Evolutionary conservation across 163 green algal species (phyloP).

Genomic region (Chloromonas sp.): DNA sequence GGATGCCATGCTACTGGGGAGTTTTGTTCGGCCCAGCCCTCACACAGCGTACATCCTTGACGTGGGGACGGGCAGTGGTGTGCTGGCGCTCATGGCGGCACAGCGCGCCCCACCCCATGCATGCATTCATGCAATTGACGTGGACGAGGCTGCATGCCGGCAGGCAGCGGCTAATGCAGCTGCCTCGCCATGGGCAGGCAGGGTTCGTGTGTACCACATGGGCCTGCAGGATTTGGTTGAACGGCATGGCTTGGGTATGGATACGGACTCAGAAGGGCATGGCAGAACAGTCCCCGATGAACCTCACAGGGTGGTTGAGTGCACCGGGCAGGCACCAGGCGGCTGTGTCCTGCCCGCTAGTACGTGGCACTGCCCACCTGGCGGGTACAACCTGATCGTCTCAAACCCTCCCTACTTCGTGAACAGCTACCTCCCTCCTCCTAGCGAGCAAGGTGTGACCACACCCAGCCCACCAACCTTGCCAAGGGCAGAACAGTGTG

Average conservation of each 20-base stretch:
- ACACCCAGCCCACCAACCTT: not conserved
- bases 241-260: not conserved
- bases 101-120: constrained; percentile 14
- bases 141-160: constrained; percentile 20
- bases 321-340: too few species aligned
- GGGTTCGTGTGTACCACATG: constrained; percentile 15
- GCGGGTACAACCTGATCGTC: constrained; percentile 37
- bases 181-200: constrained; percentile 20
- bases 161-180: constrained; percentile 29
- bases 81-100: constrained; percentile 40
- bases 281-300: too few species aligned
- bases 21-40: constrained; percentile 20
- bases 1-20: constrained; percentile 39
- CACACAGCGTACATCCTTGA: constrained; percentile 22
- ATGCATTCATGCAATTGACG: constrained; percentile 31
- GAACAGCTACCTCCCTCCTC: not conserved
- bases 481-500: too few species aligned
- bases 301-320: too few species aligned
- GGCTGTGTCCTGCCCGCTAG: too few species aligned
- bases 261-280: too few species aligned
- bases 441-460: not conserved
- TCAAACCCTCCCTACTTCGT: constrained; percentile 44
- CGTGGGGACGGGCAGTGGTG: constrained; percentile 29
- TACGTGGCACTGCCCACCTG: not conserved
- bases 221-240: constrained; percentile 30